phyloP scores from a whole-genome alignment of 768 basidiomycete genomes.

The Suillus alpinus region DNA sequence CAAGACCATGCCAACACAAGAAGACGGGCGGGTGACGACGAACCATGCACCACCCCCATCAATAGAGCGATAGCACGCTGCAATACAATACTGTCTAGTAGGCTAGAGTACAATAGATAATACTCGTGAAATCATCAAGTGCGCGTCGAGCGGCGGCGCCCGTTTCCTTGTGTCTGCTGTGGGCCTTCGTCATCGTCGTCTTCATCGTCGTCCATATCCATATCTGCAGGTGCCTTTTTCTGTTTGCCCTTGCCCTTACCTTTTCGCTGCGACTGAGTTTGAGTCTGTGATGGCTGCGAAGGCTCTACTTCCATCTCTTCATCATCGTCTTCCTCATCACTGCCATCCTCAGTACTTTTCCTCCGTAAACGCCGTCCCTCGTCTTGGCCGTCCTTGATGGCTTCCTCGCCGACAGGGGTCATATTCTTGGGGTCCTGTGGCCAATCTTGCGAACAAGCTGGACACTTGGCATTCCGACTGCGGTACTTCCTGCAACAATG shows the following conservation, averaged over 20 bases:
- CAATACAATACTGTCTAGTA: constrained; percentile 17
- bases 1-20: constrained; percentile 31
- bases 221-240: constrained; percentile 27
- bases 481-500: constrained; percentile 61
- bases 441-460: constrained; percentile 61
- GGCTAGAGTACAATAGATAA: constrained; percentile 16
- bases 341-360: constrained; percentile 31
- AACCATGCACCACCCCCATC: constrained; percentile 9
- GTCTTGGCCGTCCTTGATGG: constrained; percentile 61
- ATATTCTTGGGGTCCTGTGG: constrained; percentile 49
- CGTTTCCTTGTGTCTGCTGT: constrained; percentile 14
- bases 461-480: constrained; percentile 42
- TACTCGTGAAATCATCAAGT: constrained; percentile 11
- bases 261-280: constrained; percentile 22
- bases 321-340: constrained; percentile 42
- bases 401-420: constrained; percentile 64
- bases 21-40: constrained; percentile 44
- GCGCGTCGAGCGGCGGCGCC: constrained; percentile 20
- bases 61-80: constrained; percentile 25
- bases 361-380: constrained; percentile 35
- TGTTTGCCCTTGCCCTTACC: constrained; percentile 25
- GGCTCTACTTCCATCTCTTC: constrained; percentile 33
- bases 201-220: constrained; percentile 46
- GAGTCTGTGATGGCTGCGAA: constrained; percentile 22
- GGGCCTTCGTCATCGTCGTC: constrained; percentile 31